Conservation (phyloP, 176 grass and related monocot genomes). For the Avena atlantica region DNA sequence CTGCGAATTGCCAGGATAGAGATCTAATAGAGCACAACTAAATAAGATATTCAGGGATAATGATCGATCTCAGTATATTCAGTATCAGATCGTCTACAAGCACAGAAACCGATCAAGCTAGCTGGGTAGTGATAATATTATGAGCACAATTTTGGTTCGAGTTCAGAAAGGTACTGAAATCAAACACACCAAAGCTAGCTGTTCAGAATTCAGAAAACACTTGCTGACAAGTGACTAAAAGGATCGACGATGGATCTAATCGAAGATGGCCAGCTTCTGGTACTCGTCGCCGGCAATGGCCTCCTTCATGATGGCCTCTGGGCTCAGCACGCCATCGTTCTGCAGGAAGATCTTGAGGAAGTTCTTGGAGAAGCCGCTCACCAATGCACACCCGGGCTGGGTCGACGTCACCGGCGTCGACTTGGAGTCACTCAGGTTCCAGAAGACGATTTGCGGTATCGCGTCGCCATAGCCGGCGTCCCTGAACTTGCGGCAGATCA, state of each 20-base stretch:
- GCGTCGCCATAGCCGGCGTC: neutral
- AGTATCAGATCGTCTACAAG: no score
- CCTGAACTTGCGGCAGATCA: conserved; percentile 1
- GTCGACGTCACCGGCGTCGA: conserved; percentile 30
- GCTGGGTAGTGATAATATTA: no score
- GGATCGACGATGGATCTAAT: neutral
- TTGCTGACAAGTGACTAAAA: no score
- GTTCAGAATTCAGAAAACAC: no score
- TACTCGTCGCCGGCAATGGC: conserved; percentile 28
- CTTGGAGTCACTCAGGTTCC: neutral
- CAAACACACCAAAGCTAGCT: no score
- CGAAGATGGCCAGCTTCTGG: conserved; percentile 14
- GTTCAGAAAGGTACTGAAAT: no score
- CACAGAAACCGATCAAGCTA: no score
- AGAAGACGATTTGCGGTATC: neutral
- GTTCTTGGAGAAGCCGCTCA: conserved; percentile 72
- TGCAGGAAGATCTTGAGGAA: conserved; percentile 56
- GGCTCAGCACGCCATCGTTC: conserved; percentile 31
- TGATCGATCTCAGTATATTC: no score
- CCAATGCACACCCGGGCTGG: conserved; percentile 49
- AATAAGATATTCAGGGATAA: no score
- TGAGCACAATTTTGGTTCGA: no score
- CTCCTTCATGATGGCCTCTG: conserved; percentile 22
- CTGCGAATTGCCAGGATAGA: no score
- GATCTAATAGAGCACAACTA: no score